phyloP scores from a whole-genome alignment of 768 basidiomycete species.

The Leccinum disarticulatum region DNA sequence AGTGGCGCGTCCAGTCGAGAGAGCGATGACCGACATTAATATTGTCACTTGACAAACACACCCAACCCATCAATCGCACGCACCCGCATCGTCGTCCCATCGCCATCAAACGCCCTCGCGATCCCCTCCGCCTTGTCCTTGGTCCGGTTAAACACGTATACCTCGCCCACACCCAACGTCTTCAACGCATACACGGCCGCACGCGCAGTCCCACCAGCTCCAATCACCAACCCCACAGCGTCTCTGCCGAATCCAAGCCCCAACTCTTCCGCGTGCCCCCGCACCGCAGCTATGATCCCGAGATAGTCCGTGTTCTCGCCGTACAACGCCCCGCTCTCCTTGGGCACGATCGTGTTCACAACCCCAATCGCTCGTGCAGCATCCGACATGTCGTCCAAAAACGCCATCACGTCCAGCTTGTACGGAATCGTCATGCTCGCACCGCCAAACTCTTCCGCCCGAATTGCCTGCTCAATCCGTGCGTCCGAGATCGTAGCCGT shows the following conservation, averaged over 20 bases:
- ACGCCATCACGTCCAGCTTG: slow-evolving; percentile 86
- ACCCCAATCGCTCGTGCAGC: slow-evolving; percentile 89
- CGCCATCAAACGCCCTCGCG: slow-evolving; percentile 54
- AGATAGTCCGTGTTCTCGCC: slow-evolving; percentile 98
- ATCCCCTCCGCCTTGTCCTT: slow-evolving; percentile 68
- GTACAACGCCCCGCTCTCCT: slow-evolving; percentile 47
- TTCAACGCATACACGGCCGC: slow-evolving; percentile 92
- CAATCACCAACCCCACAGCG: slow-evolving; percentile 74
- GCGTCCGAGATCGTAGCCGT: slow-evolving; percentile 60
- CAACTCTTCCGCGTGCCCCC: slow-evolving; percentile 36
- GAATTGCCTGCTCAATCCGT: slow-evolving; percentile 45
- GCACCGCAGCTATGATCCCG: slow-evolving; percentile 68
- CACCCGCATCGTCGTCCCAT: slow-evolving; percentile 45
- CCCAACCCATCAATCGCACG: slow-evolving; percentile 60
- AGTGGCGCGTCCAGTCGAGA: no score
- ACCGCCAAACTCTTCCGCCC: slow-evolving; percentile 79
- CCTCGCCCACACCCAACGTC: slow-evolving; percentile 58
- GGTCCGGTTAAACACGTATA: slow-evolving; percentile 92
- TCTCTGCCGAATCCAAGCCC: not conserved
- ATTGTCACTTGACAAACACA: not conserved
- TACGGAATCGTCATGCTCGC: slow-evolving; percentile 96
- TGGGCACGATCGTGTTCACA: slow-evolving; percentile 82
- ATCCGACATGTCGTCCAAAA: slow-evolving; percentile 76
- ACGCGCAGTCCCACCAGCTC: slow-evolving; percentile 92
- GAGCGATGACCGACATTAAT: no score